These are phyloP conservation scores for Termitomyces sp. DNA, from an alignment of 768 basidiomycete species.

Conservation along the genomic window DNA sequence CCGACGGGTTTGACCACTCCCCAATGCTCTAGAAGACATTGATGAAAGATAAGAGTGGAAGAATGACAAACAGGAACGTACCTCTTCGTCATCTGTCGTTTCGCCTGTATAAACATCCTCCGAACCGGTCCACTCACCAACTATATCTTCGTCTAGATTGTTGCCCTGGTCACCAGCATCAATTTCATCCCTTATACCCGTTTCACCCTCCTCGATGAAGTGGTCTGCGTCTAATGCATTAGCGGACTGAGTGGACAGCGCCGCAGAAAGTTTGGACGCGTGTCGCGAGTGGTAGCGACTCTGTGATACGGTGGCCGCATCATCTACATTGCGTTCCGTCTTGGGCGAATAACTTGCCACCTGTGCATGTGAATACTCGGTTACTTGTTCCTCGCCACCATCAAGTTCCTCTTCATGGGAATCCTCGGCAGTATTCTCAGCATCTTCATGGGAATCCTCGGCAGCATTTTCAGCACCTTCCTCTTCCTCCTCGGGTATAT, in stretches of 20 bases:
- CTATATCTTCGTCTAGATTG: conserved; percentile 30
- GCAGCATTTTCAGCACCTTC: conserved; percentile 36
- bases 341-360: conserved; percentile 23
- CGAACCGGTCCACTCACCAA: conserved; percentile 80
- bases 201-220: conserved; percentile 19
- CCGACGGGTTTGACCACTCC: conserved; percentile 89
- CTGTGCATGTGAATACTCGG: conserved; percentile 24
- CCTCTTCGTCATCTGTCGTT: conserved; percentile 62
- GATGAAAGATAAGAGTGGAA: conserved; percentile 9
- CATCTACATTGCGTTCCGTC: conserved; percentile 25
- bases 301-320: conserved; percentile 39
- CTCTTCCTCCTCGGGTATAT: conserved; percentile 73
- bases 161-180: conserved; percentile 17
- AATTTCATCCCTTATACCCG: neutral
- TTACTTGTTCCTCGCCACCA: conserved; percentile 28
- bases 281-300: conserved; percentile 64
- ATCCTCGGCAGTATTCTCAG: conserved; percentile 20
- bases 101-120: conserved; percentile 58
- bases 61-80: conserved; percentile 24
- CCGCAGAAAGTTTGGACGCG: conserved; percentile 60
- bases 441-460: conserved; percentile 19
- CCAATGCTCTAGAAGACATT: conserved; percentile 59
- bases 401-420: conserved; percentile 29
- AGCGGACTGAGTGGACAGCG: conserved; percentile 60
- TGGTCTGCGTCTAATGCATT: conserved; percentile 43